A percentile compares a stretch with the other conserved stretches of the same genome.
These are phyloP conservation scores for Trypanosoma rangeli DNA, from an alignment of 208 protist genomes.

Conservation along the genomic window DNA sequence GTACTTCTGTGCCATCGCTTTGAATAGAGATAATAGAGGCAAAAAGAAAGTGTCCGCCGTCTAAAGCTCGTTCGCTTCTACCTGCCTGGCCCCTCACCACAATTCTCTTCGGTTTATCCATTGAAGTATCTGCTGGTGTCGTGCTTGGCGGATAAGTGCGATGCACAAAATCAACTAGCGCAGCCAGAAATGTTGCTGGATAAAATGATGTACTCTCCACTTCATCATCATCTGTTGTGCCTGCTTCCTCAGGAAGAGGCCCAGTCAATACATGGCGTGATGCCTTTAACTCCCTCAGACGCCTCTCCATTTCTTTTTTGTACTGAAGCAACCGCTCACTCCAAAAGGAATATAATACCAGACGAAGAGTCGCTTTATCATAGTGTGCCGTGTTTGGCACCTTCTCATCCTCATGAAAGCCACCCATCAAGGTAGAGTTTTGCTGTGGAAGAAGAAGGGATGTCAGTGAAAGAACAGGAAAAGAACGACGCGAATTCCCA, in stretches of 20 bases:
- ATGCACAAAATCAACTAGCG: slow-evolving; percentile 49
- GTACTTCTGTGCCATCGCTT: slow-evolving; percentile 21
- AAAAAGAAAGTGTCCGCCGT: slow-evolving; percentile 59
- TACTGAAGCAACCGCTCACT: slow-evolving; percentile 57
- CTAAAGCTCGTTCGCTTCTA: slow-evolving; percentile 30
- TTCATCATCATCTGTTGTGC: background rate
- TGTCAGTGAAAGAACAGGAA: slow-evolving; percentile 74
- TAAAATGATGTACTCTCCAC: background rate
- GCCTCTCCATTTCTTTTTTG: slow-evolving; percentile 40
- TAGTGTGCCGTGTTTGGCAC: slow-evolving; percentile 51
- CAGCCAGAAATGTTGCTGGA: slow-evolving; percentile 44
- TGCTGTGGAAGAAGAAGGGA: slow-evolving; percentile 64
- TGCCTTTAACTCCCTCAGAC: background rate
- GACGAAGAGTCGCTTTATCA: slow-evolving; percentile 62
- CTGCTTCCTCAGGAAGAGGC: background rate
- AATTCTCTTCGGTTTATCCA: background rate
- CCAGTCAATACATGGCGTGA: background rate
- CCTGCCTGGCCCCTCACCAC: slow-evolving; percentile 21
- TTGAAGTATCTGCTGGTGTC: background rate
- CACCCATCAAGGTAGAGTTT: slow-evolving; percentile 12
- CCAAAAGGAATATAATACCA: slow-evolving; percentile 80
- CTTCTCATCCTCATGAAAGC: slow-evolving; percentile 15
- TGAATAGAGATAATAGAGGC: slow-evolving; percentile 33
- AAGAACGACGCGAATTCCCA: slow-evolving; percentile 25
- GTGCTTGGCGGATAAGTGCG: slow-evolving; percentile 6